Evolutionary conservation across 257 asterid genomes (phyloP).

Genomic region (Mentha longifolia): DNA sequence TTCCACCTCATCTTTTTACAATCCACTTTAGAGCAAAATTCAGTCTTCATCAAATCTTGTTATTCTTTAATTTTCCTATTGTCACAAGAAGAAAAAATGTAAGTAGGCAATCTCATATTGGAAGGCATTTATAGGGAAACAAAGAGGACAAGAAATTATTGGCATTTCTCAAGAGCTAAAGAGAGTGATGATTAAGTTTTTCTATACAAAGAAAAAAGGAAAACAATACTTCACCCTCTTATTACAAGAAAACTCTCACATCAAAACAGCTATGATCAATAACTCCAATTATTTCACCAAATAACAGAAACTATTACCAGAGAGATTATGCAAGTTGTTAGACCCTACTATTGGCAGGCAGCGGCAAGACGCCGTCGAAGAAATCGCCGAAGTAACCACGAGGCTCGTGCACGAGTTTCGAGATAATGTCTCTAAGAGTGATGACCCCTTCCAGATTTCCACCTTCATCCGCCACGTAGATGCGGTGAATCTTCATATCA

Average conservation of each 20-base stretch:
- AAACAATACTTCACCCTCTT: slow-evolving; percentile 13
- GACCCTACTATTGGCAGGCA: slow-evolving; percentile 92
- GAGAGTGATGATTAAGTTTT: background rate
- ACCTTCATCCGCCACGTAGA: slow-evolving; percentile 71
- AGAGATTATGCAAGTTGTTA: slow-evolving; percentile 32
- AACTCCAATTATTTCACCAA: slow-evolving; percentile 30
- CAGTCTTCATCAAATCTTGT: too few species aligned
- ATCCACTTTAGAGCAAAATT: too few species aligned
- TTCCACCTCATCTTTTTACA: too few species aligned
- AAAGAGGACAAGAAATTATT: slow-evolving; percentile 4
- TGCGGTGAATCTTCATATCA: slow-evolving; percentile 76
- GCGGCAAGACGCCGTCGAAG: slow-evolving; percentile 95
- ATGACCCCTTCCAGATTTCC: slow-evolving; percentile 84
- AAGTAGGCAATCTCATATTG: background rate
- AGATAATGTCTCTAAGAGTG: slow-evolving; percentile 93
- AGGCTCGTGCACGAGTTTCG: slow-evolving; percentile 95
- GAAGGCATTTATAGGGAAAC: too few species aligned
- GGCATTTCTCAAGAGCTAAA: slow-evolving; percentile 9
- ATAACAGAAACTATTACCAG: background rate
- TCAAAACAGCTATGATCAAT: slow-evolving; percentile 2
- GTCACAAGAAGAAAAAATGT: too few species aligned
- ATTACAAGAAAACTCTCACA: slow-evolving; percentile 23
- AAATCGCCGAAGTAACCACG: slow-evolving; percentile 98
- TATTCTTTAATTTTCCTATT: too few species aligned
- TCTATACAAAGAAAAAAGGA: slow-evolving; percentile 1